Conservation (phyloP, 257 asterid genomes). For the Gynochthodes officinalis region DNA sequence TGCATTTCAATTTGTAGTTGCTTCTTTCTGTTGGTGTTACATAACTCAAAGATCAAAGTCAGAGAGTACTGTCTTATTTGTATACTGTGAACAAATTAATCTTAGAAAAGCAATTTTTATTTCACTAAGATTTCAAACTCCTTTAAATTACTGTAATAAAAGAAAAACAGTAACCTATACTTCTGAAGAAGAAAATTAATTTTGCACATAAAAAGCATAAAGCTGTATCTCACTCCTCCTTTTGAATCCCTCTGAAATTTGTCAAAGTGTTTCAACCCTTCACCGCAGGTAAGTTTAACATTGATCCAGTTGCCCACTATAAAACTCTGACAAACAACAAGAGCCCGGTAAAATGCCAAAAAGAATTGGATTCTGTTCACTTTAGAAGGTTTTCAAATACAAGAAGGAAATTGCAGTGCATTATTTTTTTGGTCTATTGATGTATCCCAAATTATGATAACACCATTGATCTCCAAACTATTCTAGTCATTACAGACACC, state of each 20-base stretch:
- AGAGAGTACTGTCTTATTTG: background rate
- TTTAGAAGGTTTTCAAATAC: background rate
- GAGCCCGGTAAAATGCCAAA: background rate
- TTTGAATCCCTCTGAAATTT: background rate
- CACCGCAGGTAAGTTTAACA: background rate
- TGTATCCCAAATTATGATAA: background rate
- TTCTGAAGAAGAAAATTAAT: background rate
- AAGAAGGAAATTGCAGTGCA: background rate
- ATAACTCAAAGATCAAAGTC: background rate
- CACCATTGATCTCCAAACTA: background rate
- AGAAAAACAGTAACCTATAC: background rate
- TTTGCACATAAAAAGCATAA: background rate
- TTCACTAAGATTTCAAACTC: background rate
- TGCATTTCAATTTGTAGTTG: background rate
- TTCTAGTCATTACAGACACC: slow-evolving; percentile 1
- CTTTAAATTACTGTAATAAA: background rate
- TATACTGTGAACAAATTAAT: background rate
- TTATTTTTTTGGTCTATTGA: background rate
- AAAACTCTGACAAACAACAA: background rate
- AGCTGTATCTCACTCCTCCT: background rate
- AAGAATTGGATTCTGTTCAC: background rate
- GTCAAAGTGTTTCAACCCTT: background rate
- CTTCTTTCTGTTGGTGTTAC: background rate
- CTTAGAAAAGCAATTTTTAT: background rate
- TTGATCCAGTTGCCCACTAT: background rate